Percentiles rank a stretch among this genome's conserved stretches.
Conservation (phyloP, 179 eudicot species). For the Silene vulgaris region DNA sequence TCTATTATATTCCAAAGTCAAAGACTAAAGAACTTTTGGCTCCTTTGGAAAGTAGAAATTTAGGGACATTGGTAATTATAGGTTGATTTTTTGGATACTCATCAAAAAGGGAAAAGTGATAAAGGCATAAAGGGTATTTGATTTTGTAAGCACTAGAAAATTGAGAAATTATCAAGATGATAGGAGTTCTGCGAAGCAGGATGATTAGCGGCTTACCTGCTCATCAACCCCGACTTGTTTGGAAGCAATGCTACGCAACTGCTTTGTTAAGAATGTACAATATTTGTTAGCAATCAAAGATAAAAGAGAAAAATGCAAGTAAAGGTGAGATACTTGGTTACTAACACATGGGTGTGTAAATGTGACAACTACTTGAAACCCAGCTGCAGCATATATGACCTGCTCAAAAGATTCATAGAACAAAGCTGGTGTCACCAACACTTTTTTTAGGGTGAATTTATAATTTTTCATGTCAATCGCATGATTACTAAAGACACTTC, state of each 20-base stretch:
- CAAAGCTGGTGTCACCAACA: neutral
- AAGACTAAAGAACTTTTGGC: neutral
- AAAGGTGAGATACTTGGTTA: constrained; percentile 8
- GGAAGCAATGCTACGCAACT: constrained; percentile 71
- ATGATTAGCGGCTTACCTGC: constrained; percentile 38
- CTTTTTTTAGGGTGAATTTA: neutral
- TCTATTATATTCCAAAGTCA: neutral
- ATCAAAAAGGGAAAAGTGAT: neutral
- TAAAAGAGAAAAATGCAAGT: neutral
- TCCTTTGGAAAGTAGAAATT: neutral
- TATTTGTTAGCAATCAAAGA: constrained; percentile 7
- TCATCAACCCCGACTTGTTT: constrained; percentile 66
- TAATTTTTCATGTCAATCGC: neutral
- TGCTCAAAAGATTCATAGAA: constrained; percentile 20
- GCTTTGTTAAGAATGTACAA: constrained; percentile 22
- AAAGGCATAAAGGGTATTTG: neutral
- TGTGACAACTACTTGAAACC: constrained; percentile 33
- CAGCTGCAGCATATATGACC: constrained; percentile 60
- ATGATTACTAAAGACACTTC: neutral
- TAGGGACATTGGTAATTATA: neutral
- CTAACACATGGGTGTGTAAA: constrained; percentile 66
- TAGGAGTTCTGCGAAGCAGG: neutral
- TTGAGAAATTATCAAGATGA: neutral
- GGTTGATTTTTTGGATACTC: neutral
- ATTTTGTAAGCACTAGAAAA: neutral